A percentile compares a stretch with the other conserved stretches of the same genome.
phyloP scores from a whole-genome alignment of 345 rosid genomes.

The Laguncularia racemosa region DNA sequence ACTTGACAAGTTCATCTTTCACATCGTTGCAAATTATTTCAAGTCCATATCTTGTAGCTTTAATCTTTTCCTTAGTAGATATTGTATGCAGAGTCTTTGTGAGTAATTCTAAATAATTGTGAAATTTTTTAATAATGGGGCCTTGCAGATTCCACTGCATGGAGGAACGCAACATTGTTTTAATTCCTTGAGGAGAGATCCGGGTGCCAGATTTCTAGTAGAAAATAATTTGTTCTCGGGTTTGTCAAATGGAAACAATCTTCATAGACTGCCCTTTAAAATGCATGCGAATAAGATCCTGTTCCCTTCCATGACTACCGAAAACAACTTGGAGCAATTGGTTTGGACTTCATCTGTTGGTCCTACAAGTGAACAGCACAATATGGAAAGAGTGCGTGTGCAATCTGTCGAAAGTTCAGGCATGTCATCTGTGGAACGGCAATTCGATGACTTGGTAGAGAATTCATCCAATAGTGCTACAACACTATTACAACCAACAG shows the following conservation, averaged over 20 bases:
- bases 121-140: no score
- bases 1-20: no score
- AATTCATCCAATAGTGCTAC: constrained; percentile 29
- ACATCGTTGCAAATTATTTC: no score
- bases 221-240: constrained; percentile 15
- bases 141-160: no score
- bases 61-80: no score
- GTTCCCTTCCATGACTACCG: constrained; percentile 28
- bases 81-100: no score
- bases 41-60: no score
- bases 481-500: constrained; percentile 20
- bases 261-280: constrained; percentile 22
- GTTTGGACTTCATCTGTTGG: constrained; percentile 29
- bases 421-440: constrained; percentile 30
- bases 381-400: constrained; percentile 22
- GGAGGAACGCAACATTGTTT: no score
- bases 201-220: no score
- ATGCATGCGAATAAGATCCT: constrained; percentile 36
- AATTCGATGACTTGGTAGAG: constrained; percentile 19
- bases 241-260: constrained; percentile 27
- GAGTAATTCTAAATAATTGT: no score
- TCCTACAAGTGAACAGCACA: constrained; percentile 14
- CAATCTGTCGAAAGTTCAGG: constrained; percentile 37
- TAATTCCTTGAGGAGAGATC: neutral
- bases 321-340: constrained; percentile 24